Conservation (phyloP, 2,329 filamentous ascomycete species). For the Aspergillus latus region DNA sequence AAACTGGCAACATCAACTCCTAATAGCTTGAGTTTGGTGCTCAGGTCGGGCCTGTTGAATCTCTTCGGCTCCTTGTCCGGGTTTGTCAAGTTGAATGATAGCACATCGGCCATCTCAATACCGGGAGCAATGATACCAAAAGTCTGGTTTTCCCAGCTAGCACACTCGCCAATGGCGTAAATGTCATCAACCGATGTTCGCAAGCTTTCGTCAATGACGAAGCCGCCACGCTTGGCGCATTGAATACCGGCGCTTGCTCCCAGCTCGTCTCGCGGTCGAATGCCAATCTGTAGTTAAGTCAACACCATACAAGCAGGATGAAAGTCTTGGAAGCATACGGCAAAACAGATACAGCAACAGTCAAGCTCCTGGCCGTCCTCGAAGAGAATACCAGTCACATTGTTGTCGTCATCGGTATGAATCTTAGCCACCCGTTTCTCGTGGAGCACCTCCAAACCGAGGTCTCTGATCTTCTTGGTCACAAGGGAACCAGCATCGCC, state of each 20-base stretch:
- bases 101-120: constrained; percentile 88
- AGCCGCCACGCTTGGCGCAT: constrained; percentile 69
- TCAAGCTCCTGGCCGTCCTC: constrained; percentile 76
- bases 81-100: constrained; percentile 87
- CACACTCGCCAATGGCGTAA: constrained; percentile 88
- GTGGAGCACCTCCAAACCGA: constrained; percentile 80
- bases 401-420: constrained; percentile 64
- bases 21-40: constrained; percentile 86
- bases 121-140: constrained; percentile 88
- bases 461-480: constrained; percentile 72
- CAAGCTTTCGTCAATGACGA: constrained; percentile 61
- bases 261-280: constrained; percentile 76
- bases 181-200: constrained; percentile 70
- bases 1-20: constrained; percentile 92
- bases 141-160: constrained; percentile 82
- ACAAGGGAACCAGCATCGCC: constrained; percentile 78
- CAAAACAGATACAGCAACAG: constrained; percentile 83
- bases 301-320: constrained; percentile 2
- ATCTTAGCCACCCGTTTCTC: constrained; percentile 72
- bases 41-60: constrained; percentile 82
- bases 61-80: constrained; percentile 66
- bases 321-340: constrained; percentile 44
- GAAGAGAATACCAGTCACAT: constrained; percentile 72
- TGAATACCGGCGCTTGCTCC: constrained; percentile 68
- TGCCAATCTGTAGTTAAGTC: constrained; percentile 62